Conservation (phyloP, 352 stramenopile species). For the Phytophthora litchii region DNA sequence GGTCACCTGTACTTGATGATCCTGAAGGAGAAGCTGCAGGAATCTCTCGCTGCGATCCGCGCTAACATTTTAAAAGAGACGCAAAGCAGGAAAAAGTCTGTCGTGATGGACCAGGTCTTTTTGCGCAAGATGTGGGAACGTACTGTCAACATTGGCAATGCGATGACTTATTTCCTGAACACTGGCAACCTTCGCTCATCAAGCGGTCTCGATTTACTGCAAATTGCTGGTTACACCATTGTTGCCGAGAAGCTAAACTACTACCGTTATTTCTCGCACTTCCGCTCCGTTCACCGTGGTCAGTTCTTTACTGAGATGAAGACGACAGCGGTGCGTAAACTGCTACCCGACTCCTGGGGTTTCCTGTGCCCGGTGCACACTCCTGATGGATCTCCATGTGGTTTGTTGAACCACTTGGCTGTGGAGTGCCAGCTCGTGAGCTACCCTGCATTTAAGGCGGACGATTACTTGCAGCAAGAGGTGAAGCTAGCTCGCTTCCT, state of each 20-base stretch:
- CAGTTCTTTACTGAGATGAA: slow-evolving; percentile 99
- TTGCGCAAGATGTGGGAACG: slow-evolving; percentile 95
- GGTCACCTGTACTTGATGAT: slow-evolving; percentile 97
- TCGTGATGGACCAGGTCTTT: slow-evolving; percentile 88
- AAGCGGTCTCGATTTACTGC: slow-evolving; percentile 98
- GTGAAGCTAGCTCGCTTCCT: slow-evolving; percentile 81
- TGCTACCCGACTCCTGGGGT: slow-evolving; percentile 98
- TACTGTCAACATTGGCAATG: slow-evolving; percentile 90
- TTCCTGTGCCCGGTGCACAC: slow-evolving; percentile 99
- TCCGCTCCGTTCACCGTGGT: slow-evolving; percentile 98
- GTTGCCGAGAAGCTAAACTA: slow-evolving; percentile 99
- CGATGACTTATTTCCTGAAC: slow-evolving; percentile 99
- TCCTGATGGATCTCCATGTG: slow-evolving; percentile 99
- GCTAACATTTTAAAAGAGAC: slow-evolving; percentile 84
- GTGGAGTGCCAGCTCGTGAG: slow-evolving; percentile 91
- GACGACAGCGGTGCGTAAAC: slow-evolving; percentile 98
- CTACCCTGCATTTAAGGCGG: slow-evolving; percentile 72
- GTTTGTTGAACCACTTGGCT: slow-evolving; percentile 98
- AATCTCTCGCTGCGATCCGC: slow-evolving; percentile 86
- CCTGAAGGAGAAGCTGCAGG: slow-evolving; percentile 99
- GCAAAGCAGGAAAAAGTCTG: slow-evolving; percentile 51
- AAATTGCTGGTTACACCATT: slow-evolving; percentile 98
- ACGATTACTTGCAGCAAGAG: slow-evolving; percentile 78
- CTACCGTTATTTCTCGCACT: slow-evolving; percentile 99
- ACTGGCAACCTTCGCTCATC: slow-evolving; percentile 98